Base-by-base conservation (phyloP, 2,329 filamentous ascomycete species). In the Pseudofabraea citricarpa region DNA sequence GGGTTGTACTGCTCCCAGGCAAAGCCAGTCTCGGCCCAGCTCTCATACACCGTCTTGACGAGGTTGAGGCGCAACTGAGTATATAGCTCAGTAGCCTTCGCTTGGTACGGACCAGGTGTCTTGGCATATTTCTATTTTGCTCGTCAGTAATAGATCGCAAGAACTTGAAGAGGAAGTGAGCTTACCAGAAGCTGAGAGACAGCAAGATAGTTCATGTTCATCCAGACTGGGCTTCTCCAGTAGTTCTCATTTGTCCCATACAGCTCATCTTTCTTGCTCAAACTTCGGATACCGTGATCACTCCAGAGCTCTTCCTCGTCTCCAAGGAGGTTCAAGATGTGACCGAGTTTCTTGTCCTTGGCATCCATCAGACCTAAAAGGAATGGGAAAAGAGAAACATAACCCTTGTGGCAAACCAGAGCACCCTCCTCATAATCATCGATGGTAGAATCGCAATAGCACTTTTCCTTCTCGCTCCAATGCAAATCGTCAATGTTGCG, bases 1-100 rank as follows among this genome's bases (percentile, higher is more conserved):
- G 90, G 89, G 63, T 95, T 88, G 65, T 97, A 98, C 69, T 98
- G 93, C 68, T 98, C 93, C 91, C 91, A 98, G 0, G 91, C 93
- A 62, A 97, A 97, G 15, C 91, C 91, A 0, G 93, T 97, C 60
- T 87, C 80, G 61, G 83, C 73, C 91, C 91, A 98, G 62, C 83
- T 83, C 45, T 83, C 77, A 70, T 85, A 96, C 12, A 97, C 86
- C 2, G 90, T 97, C 40, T 90, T 77, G 36, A 97, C 86, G 10
- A 98, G 69, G 60, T 95, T 97, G 64, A 77, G 79, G 43, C 93
- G 81, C 37, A 97, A 77, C 23, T 77, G 71, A 13, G 71, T 80
- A 69, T 95, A 97, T 46, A 95, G 72, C 43, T 80, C 74, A n/a
- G 69, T 70, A 7, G 90, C 88, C 52, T 79, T 78, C 31, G 71